Base-by-base conservation (phyloP, 352 stramenopile species). In the Phytopythium cucurbitacearum region DNA sequence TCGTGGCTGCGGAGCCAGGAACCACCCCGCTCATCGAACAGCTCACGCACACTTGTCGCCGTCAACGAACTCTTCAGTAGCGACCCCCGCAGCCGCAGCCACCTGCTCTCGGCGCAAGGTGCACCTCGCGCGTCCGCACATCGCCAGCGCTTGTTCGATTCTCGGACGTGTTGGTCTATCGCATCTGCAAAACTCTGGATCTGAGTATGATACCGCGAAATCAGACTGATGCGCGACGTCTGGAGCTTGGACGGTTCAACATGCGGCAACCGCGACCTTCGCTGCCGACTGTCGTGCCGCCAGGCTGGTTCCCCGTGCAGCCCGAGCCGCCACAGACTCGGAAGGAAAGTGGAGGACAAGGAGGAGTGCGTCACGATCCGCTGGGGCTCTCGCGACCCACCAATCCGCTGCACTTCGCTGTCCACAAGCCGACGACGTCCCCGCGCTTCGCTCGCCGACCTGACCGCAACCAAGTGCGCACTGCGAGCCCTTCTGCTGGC, bases 121-220 rank as follows among this genome's bases (percentile, higher is more conserved):
- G 40, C 78, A 91, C 9, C 81, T 66, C 40, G 79, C 61, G 38
- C 84, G 71, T 2, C 84, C 84, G 57, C 84, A 94, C 84, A 94
- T 94, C 34, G 21, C 32, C 5, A 2, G 13, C 12, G 28, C 1
- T 39, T 5, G 54, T 37, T 57, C 15, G 36, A 28, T 43, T 49
- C 11, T 8, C 21, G 7, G 38, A 3, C 32, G 3, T 15, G 8
- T 37, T 10, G 44, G 44, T 39, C 36, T 35, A 10, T 38, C 15
- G 36, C 35, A 12, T 44, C 8, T 41, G 7, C 32, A 49, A 16
- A 12, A 3, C 12, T 21, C 8, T 6, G 15, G 2, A 35, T 51
- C 33, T 40, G 33, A 54, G 48, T 53, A 36, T 46, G 15, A 49
- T 16, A n/a, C 16, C 5, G 13, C 2, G 11, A 13, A 36, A 39